Base-by-base conservation (phyloP, 352 stramenopile species). In the Peronospora destructor region DNA sequence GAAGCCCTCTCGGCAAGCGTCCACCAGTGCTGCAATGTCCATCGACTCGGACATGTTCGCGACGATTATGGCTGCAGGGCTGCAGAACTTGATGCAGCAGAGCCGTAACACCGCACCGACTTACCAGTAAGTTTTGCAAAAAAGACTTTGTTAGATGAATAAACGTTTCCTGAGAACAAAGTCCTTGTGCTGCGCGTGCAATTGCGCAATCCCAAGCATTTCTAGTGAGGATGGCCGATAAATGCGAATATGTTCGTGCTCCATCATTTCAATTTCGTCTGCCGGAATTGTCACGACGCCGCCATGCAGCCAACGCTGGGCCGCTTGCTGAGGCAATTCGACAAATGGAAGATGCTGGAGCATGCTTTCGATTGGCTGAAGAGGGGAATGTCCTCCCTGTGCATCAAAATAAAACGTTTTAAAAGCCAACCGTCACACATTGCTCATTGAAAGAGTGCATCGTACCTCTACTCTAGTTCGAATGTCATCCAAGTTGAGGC, bases 61-160 rank as follows among this genome's bases (percentile, higher is more conserved):
- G 3, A 69, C 81, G 3, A 64, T 94, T 39, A 89, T 94, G 77
- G 81, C 84, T 12, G 73, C 81, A 6, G 84, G 81, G 0, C 43
- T 94, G 46, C 84, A 94, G 47, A 85, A 88, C 48, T 73, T 92
- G 59, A 91, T 94, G 84, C 79, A 75, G 46, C 66, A 66, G 28
- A 68, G 48, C 19, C 59, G 48, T 35, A 66, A 64, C 50, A 35
- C 64, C 19, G 28, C 40, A 10, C 35, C 60, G 32, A 42, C 45
- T 33, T 68, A 68, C 37, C 53, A 77, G 38, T 77, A 61, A 48
- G 29, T 53, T 67, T 21, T 45, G 32, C n/a, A 49, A 52, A 12
- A 57, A 44, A 56, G 19, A 50, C 48, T 51, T 56, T 64, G 60
- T 70, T 70, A 84, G 39, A 73, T 63, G 48, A 87, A 90, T 52